These are phyloP conservation scores for Uronychia binucleata DNA, from an alignment of 73 alveolate species.

Conservation along the genomic window DNA sequence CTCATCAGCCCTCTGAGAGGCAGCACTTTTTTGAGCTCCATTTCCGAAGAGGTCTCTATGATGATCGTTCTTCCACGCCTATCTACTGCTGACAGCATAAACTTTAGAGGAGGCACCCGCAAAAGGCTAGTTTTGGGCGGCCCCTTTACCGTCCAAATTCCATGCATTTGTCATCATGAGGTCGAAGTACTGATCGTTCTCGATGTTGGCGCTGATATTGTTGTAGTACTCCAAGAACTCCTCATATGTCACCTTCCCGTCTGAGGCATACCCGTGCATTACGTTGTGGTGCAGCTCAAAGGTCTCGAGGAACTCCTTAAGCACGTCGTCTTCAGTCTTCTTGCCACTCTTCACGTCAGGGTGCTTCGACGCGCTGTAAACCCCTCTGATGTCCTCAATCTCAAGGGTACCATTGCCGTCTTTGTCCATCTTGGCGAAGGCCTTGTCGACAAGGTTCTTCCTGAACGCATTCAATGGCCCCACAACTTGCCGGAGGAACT, in stretches of 20 bases:
- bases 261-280: conserved; percentile 59
- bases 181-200: conserved; percentile 81
- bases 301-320: conserved; percentile 71
- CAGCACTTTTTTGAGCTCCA: conserved; percentile 26
- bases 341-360: conserved; percentile 83
- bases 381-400: conserved; percentile 69
- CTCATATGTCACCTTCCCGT: conserved; percentile 63
- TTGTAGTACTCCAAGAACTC: conserved; percentile 84
- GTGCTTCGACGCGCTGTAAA: conserved; percentile 75
- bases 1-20: conserved; percentile 13
- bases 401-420: conserved; percentile 70
- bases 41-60: conserved; percentile 36
- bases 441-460: conserved; percentile 68
- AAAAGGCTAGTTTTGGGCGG: conserved; percentile 48
- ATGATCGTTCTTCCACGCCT: conserved; percentile 48
- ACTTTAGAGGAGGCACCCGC: conserved; percentile 59
- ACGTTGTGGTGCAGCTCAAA: conserved; percentile 72
- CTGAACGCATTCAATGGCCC: conserved; percentile 85
- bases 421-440: conserved; percentile 72
- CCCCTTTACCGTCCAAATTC: conserved; percentile 52
- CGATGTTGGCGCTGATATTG: conserved; percentile 70
- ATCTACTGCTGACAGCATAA: conserved; percentile 25
- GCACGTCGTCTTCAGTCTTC: conserved; percentile 81
- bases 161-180: conserved; percentile 85
- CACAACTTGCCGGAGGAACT: conserved; percentile 75